Percentiles rank a stretch among this genome's conserved stretches.
These are phyloP conservation scores for Alternaria novae-zelandiae DNA, from an alignment of 2,329 filamentous ascomycete genomes.

Conservation along the genomic window DNA sequence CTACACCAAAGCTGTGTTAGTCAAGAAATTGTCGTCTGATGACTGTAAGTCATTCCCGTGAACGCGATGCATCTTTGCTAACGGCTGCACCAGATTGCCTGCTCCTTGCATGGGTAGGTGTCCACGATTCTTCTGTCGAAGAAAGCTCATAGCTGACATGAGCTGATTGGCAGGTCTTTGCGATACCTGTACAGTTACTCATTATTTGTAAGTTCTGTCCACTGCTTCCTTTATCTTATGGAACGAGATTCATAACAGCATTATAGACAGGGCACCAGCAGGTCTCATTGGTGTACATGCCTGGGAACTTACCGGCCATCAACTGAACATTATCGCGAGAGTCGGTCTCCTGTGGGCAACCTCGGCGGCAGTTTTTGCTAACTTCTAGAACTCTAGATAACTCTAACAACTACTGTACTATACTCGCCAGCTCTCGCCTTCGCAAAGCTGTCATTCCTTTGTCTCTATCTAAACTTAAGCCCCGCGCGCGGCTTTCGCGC, in stretches of 20 bases:
- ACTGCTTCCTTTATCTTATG: not conserved
- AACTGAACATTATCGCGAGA: slow-evolving; percentile 15
- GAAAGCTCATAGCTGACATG: not conserved
- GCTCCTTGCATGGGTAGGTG: not conserved
- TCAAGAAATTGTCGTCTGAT: slow-evolving; percentile 25
- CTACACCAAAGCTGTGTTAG: slow-evolving; percentile 30
- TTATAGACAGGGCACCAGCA: slow-evolving; percentile 13
- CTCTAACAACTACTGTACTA: slow-evolving; percentile 6
- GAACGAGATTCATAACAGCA: not conserved
- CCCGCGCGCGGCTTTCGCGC: slow-evolving; percentile 7
- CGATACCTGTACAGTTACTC: not conserved
- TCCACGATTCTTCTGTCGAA: not conserved
- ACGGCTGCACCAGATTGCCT: not conserved
- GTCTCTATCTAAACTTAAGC: not conserved
- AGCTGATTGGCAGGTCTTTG: not conserved
- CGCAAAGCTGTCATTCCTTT: not conserved
- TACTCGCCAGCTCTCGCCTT: not conserved
- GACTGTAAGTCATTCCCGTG: slow-evolving; percentile 22
- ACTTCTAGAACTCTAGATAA: not conserved
- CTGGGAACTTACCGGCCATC: slow-evolving; percentile 20
- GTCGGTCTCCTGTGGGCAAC: slow-evolving; percentile 14
- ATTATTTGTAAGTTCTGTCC: not conserved
- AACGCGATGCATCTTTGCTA: not conserved
- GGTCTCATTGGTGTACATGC: slow-evolving; percentile 20
- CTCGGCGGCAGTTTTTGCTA: not conserved